Percentiles rank a stretch among this genome's conserved stretches.
Conservation (phyloP, 2,329 filamentous ascomycete genomes). For the Diaporthe citrichinensis region DNA sequence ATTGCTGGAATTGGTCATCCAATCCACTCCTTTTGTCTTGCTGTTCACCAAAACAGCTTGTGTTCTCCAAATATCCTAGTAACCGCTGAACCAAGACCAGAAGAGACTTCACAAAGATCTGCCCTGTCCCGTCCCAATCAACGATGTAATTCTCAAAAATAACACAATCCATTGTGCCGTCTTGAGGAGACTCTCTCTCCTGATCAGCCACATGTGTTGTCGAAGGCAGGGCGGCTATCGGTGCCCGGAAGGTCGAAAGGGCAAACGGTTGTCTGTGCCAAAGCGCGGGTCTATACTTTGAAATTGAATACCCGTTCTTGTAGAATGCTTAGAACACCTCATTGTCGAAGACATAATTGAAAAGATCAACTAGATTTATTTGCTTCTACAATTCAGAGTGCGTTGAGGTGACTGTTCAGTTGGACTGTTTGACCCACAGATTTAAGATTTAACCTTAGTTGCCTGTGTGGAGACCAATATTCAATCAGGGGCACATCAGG, state of each 20-base stretch:
- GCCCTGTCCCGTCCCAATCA: not conserved
- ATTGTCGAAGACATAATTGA: not conserved
- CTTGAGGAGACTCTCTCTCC: not conserved
- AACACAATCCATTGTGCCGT: not conserved
- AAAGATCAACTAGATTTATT: too few relatives aligned
- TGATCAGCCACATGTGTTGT: not conserved
- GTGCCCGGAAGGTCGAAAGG: not conserved
- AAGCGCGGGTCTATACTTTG: too few relatives aligned
- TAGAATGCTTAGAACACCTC: not conserved
- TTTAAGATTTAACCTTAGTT: constrained; percentile 18
- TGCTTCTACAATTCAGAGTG: not conserved
- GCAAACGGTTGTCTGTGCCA: not conserved
- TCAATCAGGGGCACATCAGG: not conserved
- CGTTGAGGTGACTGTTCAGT: not conserved
- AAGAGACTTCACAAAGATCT: not conserved
- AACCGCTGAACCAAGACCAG: not conserved
- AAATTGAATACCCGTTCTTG: not conserved
- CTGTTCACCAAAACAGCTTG: not conserved
- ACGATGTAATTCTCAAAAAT: not conserved
- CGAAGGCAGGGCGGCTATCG: not conserved
- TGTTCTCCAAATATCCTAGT: not conserved
- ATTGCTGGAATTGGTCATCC: not conserved
- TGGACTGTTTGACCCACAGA: constrained; percentile 1
- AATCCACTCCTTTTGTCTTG: not conserved
- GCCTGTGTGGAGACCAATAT: not conserved